A percentile compares a stretch with the other conserved stretches of the same genome.
Conservation (phyloP, 2,329 filamentous ascomycete genomes). For the Dactylellina sp. region DNA sequence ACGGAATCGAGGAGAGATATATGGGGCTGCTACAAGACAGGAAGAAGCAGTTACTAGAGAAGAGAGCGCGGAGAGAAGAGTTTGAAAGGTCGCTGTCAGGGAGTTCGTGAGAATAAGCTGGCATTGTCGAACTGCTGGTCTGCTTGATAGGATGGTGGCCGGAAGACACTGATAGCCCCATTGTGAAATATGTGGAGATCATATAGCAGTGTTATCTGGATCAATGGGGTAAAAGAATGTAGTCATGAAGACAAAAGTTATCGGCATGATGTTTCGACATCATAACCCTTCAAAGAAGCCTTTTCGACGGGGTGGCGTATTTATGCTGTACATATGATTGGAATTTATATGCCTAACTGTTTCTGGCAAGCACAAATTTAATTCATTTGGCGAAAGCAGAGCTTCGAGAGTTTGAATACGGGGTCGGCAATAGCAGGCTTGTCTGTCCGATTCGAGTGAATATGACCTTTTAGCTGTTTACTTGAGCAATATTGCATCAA, state of each 20-base stretch:
- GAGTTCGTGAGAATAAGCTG: slow-evolving; percentile 12
- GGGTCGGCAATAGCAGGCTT: too few relatives aligned
- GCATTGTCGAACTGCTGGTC: background rate
- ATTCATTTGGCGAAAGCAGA: background rate
- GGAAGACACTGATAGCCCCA: background rate
- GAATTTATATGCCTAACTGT: background rate
- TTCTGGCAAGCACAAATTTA: slow-evolving; percentile 11
- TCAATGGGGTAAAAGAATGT: background rate
- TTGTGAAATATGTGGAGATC: background rate
- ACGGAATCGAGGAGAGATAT: slow-evolving; percentile 87
- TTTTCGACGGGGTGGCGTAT: background rate
- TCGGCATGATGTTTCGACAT: background rate
- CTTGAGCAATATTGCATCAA: too few relatives aligned
- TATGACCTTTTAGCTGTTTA: too few relatives aligned
- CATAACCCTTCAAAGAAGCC: background rate
- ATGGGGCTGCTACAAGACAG: slow-evolving; percentile 80
- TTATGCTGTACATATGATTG: slow-evolving; percentile 21
- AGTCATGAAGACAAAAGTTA: background rate
- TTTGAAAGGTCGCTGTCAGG: slow-evolving; percentile 19
- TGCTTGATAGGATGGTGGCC: background rate
- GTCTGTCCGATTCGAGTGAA: too few relatives aligned
- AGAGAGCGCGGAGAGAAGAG: slow-evolving; percentile 81
- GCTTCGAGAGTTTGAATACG: too few relatives aligned
- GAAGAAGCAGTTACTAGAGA: slow-evolving; percentile 84
- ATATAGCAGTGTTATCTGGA: background rate